Percentiles rank a stretch among this genome's conserved stretches.
phyloP scores from a whole-genome alignment of 139 green algal genomes.

The Haematococcus lacustris region DNA sequence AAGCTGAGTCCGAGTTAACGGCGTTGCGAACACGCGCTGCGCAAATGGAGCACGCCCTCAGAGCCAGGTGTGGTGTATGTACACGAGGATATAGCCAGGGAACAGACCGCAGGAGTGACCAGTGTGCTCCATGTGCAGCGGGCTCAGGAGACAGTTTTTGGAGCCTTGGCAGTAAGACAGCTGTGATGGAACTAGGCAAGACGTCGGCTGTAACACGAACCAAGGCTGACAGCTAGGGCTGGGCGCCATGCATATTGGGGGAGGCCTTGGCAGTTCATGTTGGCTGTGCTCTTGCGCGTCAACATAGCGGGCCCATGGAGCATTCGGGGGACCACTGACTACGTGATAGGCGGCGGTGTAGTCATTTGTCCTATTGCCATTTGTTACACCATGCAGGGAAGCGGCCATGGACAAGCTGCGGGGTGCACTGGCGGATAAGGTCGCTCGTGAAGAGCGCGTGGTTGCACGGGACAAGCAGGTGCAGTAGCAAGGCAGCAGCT shows the following conservation, averaged over 20 bases:
- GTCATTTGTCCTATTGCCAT: background rate
- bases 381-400: slow-evolving; percentile 26
- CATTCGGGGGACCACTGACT: no score
- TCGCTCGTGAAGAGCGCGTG: slow-evolving; percentile 51
- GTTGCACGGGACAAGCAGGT: slow-evolving; percentile 46
- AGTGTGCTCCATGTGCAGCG: background rate
- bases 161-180: no score
- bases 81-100: no score
- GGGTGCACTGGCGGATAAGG: slow-evolving; percentile 33
- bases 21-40: background rate
- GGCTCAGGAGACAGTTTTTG: background rate
- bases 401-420: slow-evolving; percentile 34
- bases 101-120: background rate
- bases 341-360: background rate
- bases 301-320: no score
- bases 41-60: slow-evolving; percentile 8
- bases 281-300: no score
- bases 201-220: background rate
- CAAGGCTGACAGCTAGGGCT: background rate
- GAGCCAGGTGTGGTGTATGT: slow-evolving; percentile 4
- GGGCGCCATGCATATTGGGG: background rate
- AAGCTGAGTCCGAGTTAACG: background rate
- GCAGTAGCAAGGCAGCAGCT: no score
- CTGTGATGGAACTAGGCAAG: background rate
- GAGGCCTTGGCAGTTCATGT: no score